Base-by-base conservation (phyloP, 1,284 basidiomycete genomes). In the Ustilago vetiveriae region DNA sequence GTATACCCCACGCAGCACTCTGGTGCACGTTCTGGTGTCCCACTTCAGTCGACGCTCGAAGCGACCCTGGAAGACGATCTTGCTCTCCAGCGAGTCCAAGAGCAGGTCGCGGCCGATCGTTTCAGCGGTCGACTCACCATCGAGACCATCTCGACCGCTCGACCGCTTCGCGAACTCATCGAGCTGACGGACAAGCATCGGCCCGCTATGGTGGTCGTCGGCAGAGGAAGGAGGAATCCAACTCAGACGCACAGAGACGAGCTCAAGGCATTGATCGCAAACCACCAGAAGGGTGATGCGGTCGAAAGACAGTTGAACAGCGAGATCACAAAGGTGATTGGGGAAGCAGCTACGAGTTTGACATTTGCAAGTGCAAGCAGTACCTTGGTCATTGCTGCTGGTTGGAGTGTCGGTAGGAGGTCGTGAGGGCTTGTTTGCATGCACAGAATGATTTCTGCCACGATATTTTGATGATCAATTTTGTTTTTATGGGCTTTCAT, bases 311-410 rank as follows among this genome's bases (percentile, higher is more conserved):
- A 60, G 44, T 49, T 76, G 29, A 72, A 76, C 40, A 59, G 59
- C 38, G 76, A 79, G 44, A 76, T 72, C 4, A 75, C 74, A 44
- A 79, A 76, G 35, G 71, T 77, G 23, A 70, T 79, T 32, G 76
- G 76, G 4, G 75, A 79, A 43, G 46, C 70, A 4, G 75, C 74
- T 6, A 70, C 76, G 14, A 71, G 73, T 9, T 41, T 75, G 36
- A 60, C 59, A 14, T 55, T 75, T 19, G 71, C 45, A 0, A 37
- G 22, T 6, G 43, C 46, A 4, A 39, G 36, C 21, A 72, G 56
- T 22, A 75, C 73, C 23, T 41, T 75, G 17, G 71, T 73, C n/a
- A 73, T 75, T 22, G 73, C 73, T 11, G 68, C 72, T 39, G 69
- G 64, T 3, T 70, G 64, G 21, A 42, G 33, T 10, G 40, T 50